phyloP scores from a whole-genome alignment of 345 rosid genomes.

The Garcia nutans region DNA sequence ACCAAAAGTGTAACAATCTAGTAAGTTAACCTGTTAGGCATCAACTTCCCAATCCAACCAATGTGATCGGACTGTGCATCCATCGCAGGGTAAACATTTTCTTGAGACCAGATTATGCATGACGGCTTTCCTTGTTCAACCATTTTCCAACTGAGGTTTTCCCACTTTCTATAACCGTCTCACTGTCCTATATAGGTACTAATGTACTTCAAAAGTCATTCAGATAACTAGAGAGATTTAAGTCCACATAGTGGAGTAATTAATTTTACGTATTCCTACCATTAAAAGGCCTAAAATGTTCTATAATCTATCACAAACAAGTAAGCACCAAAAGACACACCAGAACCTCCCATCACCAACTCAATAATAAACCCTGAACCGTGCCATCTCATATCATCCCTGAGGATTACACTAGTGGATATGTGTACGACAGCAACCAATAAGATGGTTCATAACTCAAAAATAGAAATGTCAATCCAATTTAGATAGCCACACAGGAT shows the following conservation, averaged over 20 bases:
- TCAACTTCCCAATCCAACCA: conserved; percentile 13
- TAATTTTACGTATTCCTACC: not conserved
- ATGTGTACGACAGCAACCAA: conserved; percentile 4
- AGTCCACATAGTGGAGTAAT: not conserved
- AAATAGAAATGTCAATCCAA: not conserved
- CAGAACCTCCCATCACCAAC: conserved; percentile 11
- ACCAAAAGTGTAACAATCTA: not conserved
- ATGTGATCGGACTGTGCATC: not conserved
- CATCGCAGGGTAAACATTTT: not conserved
- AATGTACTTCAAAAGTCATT: not conserved
- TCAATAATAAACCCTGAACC: not conserved
- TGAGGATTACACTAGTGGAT: not conserved
- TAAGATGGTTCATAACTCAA: not conserved
- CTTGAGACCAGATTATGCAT: not conserved
- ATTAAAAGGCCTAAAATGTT: not conserved
- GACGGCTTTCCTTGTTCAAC: not conserved
- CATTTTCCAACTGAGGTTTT: not conserved
- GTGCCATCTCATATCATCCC: conserved; percentile 14
- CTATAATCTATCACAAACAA: not conserved
- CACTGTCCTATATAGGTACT: not conserved
- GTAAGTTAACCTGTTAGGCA: conserved; percentile 8
- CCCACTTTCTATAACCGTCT: conserved; percentile 1
- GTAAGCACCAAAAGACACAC: not conserved
- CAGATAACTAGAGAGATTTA: not conserved
- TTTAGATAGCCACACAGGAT: not conserved